A percentile compares a stretch with the other conserved stretches of the same genome.
These are phyloP conservation scores for Cladosporium sp. DNA, from an alignment of 2,329 filamentous ascomycete species.

Conservation along the genomic window DNA sequence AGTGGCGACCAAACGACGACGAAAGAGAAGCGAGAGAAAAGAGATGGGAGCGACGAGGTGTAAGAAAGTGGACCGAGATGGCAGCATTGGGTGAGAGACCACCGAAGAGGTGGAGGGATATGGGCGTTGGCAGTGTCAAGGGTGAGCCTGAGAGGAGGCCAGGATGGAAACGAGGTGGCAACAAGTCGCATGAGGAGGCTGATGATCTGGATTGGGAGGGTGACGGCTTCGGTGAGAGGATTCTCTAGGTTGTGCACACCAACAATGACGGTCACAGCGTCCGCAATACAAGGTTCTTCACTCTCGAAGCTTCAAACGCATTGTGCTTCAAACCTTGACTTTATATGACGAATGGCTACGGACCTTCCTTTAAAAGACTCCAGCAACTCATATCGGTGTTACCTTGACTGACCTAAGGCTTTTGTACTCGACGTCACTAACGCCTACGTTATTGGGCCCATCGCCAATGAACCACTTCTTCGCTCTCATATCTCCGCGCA, in stretches of 20 bases:
- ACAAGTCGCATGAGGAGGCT: background rate
- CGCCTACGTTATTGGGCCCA: background rate
- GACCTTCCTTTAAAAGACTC: too few relatives aligned
- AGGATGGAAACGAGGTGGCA: conserved; percentile 7
- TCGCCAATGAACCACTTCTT: background rate
- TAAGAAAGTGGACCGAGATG: conserved; percentile 46
- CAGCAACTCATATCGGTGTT: background rate
- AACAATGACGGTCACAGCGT: background rate
- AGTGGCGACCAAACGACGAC: conserved; percentile 60
- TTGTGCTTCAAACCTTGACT: too few relatives aligned
- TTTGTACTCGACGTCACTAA: background rate
- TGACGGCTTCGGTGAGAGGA: conserved; percentile 23
- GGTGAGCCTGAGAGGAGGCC: conserved; percentile 7
- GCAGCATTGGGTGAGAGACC: conserved; percentile 52
- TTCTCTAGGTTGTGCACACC: conserved; percentile 2
- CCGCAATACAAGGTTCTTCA: background rate
- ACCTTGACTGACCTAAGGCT: background rate
- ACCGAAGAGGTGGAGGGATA: conserved; percentile 47
- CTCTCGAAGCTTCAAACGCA: background rate
- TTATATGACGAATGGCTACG: too few relatives aligned
- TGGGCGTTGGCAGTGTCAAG: conserved; percentile 19
- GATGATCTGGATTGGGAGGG: conserved; percentile 16
- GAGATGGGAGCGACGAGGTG: conserved; percentile 47
- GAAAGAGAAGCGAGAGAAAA: conserved; percentile 40
- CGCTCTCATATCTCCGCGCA: background rate